phyloP scores from a whole-genome alignment of 306 rosid species.

The Pterocarpus santalinus region DNA sequence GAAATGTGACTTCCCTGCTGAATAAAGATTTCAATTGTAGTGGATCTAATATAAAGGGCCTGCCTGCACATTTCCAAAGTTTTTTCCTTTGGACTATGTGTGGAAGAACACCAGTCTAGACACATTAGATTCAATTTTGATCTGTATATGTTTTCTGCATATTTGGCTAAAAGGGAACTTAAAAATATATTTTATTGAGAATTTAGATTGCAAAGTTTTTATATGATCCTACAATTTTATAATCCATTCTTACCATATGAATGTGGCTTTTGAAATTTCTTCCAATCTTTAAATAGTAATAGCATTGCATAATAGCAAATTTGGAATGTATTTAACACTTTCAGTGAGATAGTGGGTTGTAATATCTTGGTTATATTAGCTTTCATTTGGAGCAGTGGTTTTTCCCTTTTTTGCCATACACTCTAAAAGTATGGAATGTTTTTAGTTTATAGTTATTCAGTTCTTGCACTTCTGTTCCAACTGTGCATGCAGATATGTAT shows the following conservation, averaged over 20 bases:
- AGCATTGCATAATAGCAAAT: constrained; percentile 12
- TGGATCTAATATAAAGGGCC: neutral
- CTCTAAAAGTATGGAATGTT: neutral
- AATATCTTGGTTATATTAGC: neutral
- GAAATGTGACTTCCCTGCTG: constrained; percentile 35
- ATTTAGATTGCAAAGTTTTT: neutral
- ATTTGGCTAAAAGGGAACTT: neutral
- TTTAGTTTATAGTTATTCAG: constrained; percentile 4
- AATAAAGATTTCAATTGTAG: neutral
- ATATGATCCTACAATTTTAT: constrained; percentile 4
- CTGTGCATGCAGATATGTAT: neutral
- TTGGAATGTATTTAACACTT: neutral
- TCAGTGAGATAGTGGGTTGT: constrained; percentile 10
- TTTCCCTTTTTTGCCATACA: neutral
- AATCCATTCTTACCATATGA: neutral
- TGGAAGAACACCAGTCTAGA: neutral
- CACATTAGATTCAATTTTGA: constrained; percentile 15
- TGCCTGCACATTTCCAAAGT: neutral
- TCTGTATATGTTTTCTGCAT: neutral
- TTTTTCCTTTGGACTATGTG: neutral
- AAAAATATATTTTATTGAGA: neutral
- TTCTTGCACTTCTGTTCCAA: neutral
- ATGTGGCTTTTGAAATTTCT: neutral
- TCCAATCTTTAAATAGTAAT: neutral
- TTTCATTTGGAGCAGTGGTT: neutral